Conservation (phyloP, 805 yeast genomes). For the Cyberlindnera veronae region DNA sequence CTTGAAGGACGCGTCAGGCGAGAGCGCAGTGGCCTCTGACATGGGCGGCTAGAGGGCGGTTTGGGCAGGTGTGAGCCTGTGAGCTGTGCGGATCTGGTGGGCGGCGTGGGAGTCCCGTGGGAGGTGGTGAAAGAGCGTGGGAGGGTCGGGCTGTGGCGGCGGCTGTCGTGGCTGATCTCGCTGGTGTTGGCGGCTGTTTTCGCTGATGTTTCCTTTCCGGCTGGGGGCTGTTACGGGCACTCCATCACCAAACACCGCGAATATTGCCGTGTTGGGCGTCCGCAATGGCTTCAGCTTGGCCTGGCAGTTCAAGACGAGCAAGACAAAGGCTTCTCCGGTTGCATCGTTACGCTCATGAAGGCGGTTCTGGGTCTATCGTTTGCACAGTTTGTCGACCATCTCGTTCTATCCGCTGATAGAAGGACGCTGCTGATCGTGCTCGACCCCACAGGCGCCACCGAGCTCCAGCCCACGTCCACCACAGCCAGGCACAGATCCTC, state of each 20-base stretch:
- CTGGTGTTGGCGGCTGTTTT: too few relatives aligned
- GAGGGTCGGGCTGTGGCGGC: too few relatives aligned
- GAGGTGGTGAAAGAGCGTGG: neutral
- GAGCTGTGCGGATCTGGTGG: neutral
- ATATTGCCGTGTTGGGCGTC: too few relatives aligned
- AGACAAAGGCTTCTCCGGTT: too few relatives aligned
- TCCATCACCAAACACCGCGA: too few relatives aligned
- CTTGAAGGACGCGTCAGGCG: neutral
- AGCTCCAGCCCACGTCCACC: constrained; percentile 6
- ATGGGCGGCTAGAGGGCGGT: neutral
- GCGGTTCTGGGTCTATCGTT: neutral
- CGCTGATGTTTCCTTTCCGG: neutral
- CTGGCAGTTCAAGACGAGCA: too few relatives aligned
- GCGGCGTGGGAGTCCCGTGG: neutral
- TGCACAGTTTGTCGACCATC: constrained; percentile 2
- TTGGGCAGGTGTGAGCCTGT: neutral
- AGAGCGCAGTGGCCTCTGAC: neutral
- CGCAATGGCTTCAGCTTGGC: too few relatives aligned
- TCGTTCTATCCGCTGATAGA: neutral
- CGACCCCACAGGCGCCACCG: constrained; percentile 2
- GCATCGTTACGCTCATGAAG: too few relatives aligned
- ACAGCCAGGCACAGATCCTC: constrained; percentile 11
- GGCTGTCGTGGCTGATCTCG: neutral
- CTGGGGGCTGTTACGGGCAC: too few relatives aligned
- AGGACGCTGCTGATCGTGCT: constrained; percentile 6